These are phyloP conservation scores for Lycium barbarum DNA, from an alignment of 257 asterid species.

Conservation along the genomic window DNA sequence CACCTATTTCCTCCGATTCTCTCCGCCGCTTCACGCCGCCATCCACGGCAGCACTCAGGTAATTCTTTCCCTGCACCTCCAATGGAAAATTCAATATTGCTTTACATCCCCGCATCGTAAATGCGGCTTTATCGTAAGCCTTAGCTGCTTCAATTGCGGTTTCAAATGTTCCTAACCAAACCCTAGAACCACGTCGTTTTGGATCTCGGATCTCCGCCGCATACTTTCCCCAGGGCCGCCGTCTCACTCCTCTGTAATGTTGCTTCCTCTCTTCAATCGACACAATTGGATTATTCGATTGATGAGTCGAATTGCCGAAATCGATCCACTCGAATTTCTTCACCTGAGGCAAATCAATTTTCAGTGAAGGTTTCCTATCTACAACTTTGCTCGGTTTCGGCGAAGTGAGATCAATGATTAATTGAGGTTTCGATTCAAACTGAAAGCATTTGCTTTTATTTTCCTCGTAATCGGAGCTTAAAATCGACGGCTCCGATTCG, in stretches of 20 bases:
- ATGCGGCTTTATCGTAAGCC: conserved; percentile 80
- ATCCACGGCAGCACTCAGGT: conserved; percentile 27
- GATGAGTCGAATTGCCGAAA: no score
- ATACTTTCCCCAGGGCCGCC: conserved; percentile 69
- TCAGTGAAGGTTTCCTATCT: conserved; percentile 39
- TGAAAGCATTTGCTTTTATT: neutral
- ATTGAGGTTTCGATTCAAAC: conserved; percentile 30
- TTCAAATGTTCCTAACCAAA: conserved; percentile 77
- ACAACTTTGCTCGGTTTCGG: neutral
- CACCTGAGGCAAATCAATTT: conserved; percentile 25
- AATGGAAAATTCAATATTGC: conserved; percentile 77
- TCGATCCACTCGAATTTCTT: no score
- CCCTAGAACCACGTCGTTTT: conserved; percentile 54
- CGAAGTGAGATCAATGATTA: conserved; percentile 27
- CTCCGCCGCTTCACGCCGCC: conserved; percentile 34
- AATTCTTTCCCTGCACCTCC: conserved; percentile 48
- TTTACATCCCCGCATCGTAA: conserved; percentile 68
- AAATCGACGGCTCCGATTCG: neutral
- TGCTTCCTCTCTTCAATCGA: no score
- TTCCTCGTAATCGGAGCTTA: conserved; percentile 12
- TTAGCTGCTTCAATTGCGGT: conserved; percentile 68
- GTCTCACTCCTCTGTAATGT: conserved; percentile 43
- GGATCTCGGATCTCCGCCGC: conserved; percentile 82
- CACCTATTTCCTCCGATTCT: conserved; percentile 40
- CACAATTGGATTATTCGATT: no score